Evolutionary conservation across 495 filamentous ascomycete species (phyloP).

Genomic region (Neurospora sp.): DNA sequence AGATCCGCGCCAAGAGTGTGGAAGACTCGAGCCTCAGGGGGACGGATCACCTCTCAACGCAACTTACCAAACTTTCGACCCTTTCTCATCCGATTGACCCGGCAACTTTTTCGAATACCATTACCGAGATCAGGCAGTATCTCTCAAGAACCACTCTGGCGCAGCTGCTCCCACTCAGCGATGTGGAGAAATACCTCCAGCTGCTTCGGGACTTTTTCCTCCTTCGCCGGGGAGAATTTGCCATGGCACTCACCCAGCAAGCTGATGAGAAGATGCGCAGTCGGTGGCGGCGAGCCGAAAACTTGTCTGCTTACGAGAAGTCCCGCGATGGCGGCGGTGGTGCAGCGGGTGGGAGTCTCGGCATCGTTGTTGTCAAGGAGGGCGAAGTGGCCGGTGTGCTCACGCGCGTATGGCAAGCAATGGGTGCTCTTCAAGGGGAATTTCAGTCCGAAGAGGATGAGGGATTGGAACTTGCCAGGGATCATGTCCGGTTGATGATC

Average conservation of each 20-base stretch:
- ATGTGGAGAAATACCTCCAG: constrained; percentile 65
- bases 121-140: constrained; percentile 67
- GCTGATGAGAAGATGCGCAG: constrained; percentile 63
- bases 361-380: constrained; percentile 66
- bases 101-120: constrained; percentile 55
- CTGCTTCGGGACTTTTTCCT: constrained; percentile 81
- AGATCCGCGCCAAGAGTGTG: constrained; percentile 49
- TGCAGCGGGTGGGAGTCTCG: constrained; percentile 7
- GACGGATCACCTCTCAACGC: constrained; percentile 52
- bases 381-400: constrained; percentile 72
- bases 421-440: constrained; percentile 60
- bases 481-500: constrained; percentile 61
- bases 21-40: constrained; percentile 47
- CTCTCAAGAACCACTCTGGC: constrained; percentile 74
- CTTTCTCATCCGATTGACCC: constrained; percentile 64
- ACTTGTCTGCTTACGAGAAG: constrained; percentile 40
- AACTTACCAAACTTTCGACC: constrained; percentile 61
- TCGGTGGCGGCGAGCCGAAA: constrained; percentile 45
- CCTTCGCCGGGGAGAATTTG: constrained; percentile 82
- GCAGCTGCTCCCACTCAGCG: constrained; percentile 63
- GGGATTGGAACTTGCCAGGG: constrained; percentile 72
- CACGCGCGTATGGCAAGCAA: constrained; percentile 61
- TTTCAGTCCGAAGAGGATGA: constrained; percentile 58
- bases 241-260: constrained; percentile 71
- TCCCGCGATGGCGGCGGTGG: constrained; percentile 15